Conservation (phyloP, 495 filamentous ascomycete genomes). For the Ascodesmis nigricans region DNA sequence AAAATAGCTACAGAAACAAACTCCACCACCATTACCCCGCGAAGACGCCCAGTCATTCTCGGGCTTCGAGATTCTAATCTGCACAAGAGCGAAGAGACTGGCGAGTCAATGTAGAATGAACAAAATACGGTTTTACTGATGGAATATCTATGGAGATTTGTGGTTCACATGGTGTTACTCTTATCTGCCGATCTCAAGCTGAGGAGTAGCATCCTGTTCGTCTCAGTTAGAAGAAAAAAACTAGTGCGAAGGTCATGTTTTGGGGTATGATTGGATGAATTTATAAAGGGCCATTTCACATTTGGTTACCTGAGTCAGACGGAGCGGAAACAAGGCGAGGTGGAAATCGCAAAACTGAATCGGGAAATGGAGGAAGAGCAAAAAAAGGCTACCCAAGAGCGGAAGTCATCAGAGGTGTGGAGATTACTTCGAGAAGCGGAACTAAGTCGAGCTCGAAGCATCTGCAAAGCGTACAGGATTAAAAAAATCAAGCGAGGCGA, state of each 20-base stretch:
- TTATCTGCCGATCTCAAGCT: neutral
- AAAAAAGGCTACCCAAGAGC: neutral
- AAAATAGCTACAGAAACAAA: too few relatives aligned
- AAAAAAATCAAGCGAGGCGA: neutral
- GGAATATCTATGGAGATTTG: slow-evolving; percentile 6
- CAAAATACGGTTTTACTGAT: slow-evolving; percentile 5
- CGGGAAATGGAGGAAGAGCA: slow-evolving; percentile 1
- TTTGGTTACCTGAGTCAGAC: slow-evolving; percentile 2
- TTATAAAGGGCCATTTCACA: slow-evolving; percentile 2
- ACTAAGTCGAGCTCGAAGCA: neutral
- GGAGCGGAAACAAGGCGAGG: neutral
- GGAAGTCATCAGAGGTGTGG: slow-evolving; percentile 1
- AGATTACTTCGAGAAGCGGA: neutral
- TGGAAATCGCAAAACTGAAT: neutral
- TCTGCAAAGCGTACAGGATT: slow-evolving; percentile 1
- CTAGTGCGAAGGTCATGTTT: neutral
- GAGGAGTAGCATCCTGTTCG: slow-evolving; percentile 1
- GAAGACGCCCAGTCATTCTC: too few relatives aligned
- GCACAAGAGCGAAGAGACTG: slow-evolving; percentile 1
- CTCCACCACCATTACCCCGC: too few relatives aligned
- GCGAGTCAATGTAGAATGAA: slow-evolving; percentile 1
- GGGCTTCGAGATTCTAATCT: too few relatives aligned
- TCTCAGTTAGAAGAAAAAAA: slow-evolving; percentile 3
- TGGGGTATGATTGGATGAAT: slow-evolving; percentile 5
- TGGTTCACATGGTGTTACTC: slow-evolving; percentile 1